Conservation (phyloP, 768 basidiomycete genomes). For the Xerocomellus chrysenteron region DNA sequence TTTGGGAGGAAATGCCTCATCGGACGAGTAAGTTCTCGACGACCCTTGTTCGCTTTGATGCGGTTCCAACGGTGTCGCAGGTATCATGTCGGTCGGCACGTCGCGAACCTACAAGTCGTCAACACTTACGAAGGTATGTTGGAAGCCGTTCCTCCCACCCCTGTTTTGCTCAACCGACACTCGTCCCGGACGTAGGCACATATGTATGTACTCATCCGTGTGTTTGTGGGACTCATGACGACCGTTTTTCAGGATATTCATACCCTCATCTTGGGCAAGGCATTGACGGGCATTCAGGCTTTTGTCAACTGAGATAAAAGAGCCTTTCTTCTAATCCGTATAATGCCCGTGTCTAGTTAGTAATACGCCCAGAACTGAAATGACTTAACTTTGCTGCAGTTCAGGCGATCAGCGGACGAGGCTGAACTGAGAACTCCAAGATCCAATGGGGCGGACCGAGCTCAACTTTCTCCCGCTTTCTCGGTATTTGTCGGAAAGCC, state of each 20-base stretch:
- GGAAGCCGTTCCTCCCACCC: neutral
- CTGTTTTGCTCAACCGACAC: conserved; percentile 3
- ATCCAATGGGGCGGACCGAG: neutral
- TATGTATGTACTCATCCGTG: conserved; percentile 42
- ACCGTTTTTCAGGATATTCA: conserved; percentile 68
- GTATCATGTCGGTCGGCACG: conserved; percentile 93
- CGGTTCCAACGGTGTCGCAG: conserved; percentile 35
- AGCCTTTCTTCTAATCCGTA: neutral
- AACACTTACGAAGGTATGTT: conserved; percentile 88
- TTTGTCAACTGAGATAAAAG: conserved; percentile 57
- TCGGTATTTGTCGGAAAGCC: neutral
- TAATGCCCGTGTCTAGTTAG: neutral
- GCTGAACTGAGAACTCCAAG: neutral
- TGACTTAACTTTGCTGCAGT: no score
- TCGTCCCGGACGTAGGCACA: conserved; percentile 43
- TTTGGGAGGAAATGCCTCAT: conserved; percentile 89
- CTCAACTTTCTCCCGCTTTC: neutral
- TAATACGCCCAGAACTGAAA: neutral
- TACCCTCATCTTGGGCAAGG: conserved; percentile 90
- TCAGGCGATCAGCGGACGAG: neutral
- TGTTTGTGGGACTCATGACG: neutral
- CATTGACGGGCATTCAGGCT: conserved; percentile 86
- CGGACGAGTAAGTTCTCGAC: conserved; percentile 71
- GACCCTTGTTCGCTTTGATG: neutral
- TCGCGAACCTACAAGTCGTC: conserved; percentile 91